Base-by-base conservation (phyloP, 2,329 filamentous ascomycete species). In the Monilinia fructigena region DNA sequence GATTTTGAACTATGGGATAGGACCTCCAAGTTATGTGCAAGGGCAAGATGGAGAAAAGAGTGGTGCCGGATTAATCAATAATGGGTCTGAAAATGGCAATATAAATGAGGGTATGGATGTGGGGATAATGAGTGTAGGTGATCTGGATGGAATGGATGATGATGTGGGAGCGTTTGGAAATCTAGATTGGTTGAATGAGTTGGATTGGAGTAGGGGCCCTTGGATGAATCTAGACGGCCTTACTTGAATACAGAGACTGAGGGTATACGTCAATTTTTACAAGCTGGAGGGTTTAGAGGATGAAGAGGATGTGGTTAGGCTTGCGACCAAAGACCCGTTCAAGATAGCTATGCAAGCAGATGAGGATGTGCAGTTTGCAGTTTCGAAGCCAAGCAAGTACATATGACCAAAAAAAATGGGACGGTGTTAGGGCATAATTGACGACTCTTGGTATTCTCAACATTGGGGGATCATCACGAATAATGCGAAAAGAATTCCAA, bases 1-100 rank as follows among this genome's bases (percentile, higher is more conserved):
- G 56, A 78, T 81, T 3, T 75, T 84, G 14, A 60, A 66, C 40
- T 18, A 40, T 38, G 35, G 40, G 7, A 42, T 53, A 14, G 28
- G 42, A 23, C 26, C 42, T 42, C 54, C 31, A 8, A 26, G 31
- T 23, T 48, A 40, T 38, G 40, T 28, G 28, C 55, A 55, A 8
- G 50, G 35, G 20, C 38, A 55, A 7, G 50, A 55, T 12, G 42
- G 40, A 2, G 58, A 48, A 20, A 38, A 4, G 20, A 55, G 14
- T 53, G 42, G 23, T 6, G 7, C n/a, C 0, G 40, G 48, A 20
- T 48, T 38, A 8, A 31, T 31, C 42, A 52, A 50, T 16, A 35
- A 8, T 56, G 53, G 42, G 45, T 1, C 40, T 16, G 56, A 40
- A n/a, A n/a, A 38, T 11, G 28, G 28, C 1, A n/a, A 40, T 42